Conservation (phyloP, 176 grass and related monocot genomes). For the Triticum monococcum region DNA sequence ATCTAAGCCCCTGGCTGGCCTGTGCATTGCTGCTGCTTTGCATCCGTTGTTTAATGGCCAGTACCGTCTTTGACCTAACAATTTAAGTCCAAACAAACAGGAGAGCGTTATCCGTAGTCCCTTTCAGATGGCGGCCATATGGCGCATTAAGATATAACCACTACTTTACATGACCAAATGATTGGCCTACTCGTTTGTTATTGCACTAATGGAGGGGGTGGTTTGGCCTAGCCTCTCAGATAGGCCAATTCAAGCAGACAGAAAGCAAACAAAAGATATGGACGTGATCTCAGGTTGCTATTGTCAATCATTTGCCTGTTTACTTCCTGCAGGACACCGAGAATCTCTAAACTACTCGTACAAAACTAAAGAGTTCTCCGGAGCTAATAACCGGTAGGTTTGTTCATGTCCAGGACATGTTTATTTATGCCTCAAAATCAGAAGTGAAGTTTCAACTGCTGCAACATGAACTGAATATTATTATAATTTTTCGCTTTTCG, state of each 20-base stretch:
- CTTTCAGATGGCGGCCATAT: slow-evolving; percentile 36
- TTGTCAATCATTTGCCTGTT: slow-evolving; percentile 39
- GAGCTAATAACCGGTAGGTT: background rate
- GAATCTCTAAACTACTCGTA: slow-evolving; percentile 45
- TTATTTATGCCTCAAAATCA: background rate
- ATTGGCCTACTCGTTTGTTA: slow-evolving; percentile 38
- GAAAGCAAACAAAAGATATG: slow-evolving; percentile 59
- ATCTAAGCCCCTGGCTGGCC: slow-evolving; percentile 35
- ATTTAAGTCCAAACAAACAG: slow-evolving; percentile 39
- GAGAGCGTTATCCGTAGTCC: slow-evolving; percentile 32
- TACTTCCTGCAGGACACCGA: slow-evolving; percentile 58
- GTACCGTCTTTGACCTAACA: slow-evolving; percentile 49
- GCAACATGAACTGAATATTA: slow-evolving; percentile 23
- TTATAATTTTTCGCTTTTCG: background rate
- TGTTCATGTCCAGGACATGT: background rate
- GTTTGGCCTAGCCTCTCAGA: slow-evolving; percentile 30
- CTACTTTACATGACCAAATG: slow-evolving; percentile 51
- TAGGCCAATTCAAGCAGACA: slow-evolving; percentile 42
- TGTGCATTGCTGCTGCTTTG: slow-evolving; percentile 25
- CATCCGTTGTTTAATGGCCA: slow-evolving; percentile 29
- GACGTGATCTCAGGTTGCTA: slow-evolving; percentile 46
- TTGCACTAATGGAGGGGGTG: slow-evolving; percentile 28
- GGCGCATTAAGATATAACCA: slow-evolving; percentile 38
- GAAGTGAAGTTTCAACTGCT: background rate
- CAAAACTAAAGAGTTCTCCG: slow-evolving; percentile 9